These are phyloP conservation scores for Willaertia magna DNA, from an alignment of 208 protist genomes.

Conservation along the genomic window DNA sequence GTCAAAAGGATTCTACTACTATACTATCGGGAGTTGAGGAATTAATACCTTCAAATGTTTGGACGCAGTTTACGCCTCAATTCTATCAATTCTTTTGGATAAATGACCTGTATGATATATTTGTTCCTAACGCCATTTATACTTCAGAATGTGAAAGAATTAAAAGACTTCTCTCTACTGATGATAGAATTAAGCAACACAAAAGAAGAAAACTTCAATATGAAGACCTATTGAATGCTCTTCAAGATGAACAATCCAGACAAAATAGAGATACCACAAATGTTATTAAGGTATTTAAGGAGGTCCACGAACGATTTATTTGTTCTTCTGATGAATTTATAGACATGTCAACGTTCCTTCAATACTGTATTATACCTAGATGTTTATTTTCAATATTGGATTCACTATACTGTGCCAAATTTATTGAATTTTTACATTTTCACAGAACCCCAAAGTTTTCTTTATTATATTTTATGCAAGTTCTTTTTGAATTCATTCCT, in stretches of 20 bases:
- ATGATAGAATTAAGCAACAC: neutral
- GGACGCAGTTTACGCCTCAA: neutral
- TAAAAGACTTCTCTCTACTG: neutral
- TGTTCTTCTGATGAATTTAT: neutral
- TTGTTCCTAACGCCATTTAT: neutral
- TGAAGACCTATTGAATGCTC: no score
- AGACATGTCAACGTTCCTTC: neutral
- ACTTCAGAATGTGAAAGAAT: neutral
- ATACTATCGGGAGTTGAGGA: neutral
- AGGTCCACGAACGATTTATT: neutral
- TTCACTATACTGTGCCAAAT: neutral
- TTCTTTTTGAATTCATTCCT: neutral
- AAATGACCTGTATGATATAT: neutral
- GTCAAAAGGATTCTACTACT: neutral
- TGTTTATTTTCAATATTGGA: neutral
- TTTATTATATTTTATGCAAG: neutral
- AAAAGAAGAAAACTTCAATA: neutral
- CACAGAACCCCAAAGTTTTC: neutral
- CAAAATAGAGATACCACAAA: neutral
- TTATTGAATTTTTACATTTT: neutral
- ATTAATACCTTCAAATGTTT: neutral
- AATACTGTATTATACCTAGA: neutral
- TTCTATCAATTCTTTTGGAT: neutral
- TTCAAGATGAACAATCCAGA: neutral
- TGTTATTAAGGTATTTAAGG: neutral